phyloP scores from a whole-genome alignment of 169 alveolate genomes.

The Eimeria falciformis region DNA sequence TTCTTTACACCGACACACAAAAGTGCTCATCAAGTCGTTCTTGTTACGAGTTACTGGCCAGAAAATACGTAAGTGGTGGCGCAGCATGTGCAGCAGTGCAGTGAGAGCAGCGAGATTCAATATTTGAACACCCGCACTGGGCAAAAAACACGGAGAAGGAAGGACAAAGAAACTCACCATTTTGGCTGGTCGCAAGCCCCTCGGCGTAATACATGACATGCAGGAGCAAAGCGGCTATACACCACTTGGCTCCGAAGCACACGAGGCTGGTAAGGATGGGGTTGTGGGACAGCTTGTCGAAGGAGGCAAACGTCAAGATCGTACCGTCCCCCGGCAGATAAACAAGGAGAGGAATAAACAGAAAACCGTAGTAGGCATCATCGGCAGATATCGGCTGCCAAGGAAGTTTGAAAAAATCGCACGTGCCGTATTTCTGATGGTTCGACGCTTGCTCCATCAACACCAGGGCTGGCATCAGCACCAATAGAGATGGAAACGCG shows the following conservation, averaged over 20 bases:
- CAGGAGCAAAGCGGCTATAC: conserved; percentile 10
- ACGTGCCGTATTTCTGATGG: neutral
- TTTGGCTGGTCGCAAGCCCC: conserved; percentile 11
- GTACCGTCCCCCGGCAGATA: conserved; percentile 49
- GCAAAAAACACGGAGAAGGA: too few relatives aligned
- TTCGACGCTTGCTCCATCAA: conserved; percentile 32
- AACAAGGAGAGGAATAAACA: conserved; percentile 13
- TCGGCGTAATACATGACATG: conserved; percentile 33
- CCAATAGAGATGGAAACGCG: conserved; percentile 17
- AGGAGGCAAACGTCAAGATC: conserved; percentile 38
- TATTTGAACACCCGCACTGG: too few relatives aligned
- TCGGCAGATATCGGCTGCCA: neutral
- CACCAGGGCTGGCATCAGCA: conserved; percentile 54
- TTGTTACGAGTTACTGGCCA: too few relatives aligned
- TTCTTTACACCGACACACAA: too few relatives aligned
- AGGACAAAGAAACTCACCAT: neutral
- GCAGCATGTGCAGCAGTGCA: too few relatives aligned
- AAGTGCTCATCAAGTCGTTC: too few relatives aligned
- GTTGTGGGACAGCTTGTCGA: conserved; percentile 51
- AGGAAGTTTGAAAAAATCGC: conserved; percentile 26
- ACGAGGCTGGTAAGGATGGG: conserved; percentile 35
- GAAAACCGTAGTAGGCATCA: neutral
- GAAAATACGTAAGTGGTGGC: too few relatives aligned
- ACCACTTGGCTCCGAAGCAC: conserved; percentile 36
- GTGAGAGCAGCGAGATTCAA: too few relatives aligned